Conservation (phyloP, 2,329 filamentous ascomycete genomes). For the Dothiorella sarmentorum region DNA sequence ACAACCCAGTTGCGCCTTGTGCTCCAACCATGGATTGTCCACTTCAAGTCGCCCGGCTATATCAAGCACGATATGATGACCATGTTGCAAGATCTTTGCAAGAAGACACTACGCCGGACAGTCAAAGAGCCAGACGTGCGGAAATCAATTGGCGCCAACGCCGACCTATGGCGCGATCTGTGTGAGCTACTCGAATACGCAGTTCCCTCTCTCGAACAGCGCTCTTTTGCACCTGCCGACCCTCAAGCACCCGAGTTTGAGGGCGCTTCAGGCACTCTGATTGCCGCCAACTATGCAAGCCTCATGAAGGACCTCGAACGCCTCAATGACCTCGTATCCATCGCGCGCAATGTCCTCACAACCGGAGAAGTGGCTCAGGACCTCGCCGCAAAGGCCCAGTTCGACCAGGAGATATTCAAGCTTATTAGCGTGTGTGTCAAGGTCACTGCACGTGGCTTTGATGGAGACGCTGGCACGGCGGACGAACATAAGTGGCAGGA, state of each 20-base stretch:
- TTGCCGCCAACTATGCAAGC: conserved; percentile 57
- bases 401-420: conserved; percentile 60
- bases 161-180: conserved; percentile 58
- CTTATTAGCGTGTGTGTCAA: conserved; percentile 62
- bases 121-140: conserved; percentile 55
- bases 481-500: conserved; percentile 65
- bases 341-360: conserved; percentile 60
- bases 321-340: conserved; percentile 59
- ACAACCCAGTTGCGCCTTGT: conserved; percentile 46
- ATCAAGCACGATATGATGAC: conserved; percentile 58
- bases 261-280: conserved; percentile 57
- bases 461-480: conserved; percentile 59
- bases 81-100: conserved; percentile 55
- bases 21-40: conserved; percentile 50
- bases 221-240: conserved; percentile 60
- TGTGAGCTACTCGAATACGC: conserved; percentile 56
- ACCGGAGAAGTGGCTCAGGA: conserved; percentile 61
- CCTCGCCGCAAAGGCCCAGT: conserved; percentile 56
- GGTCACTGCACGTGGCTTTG: conserved; percentile 62
- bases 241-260: conserved; percentile 55
- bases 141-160: conserved; percentile 55
- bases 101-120: conserved; percentile 58
- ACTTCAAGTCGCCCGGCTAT: conserved; percentile 59
- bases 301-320: conserved; percentile 61
- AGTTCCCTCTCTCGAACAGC: conserved; percentile 58